Conservation (phyloP, 148 eudicot species). For the Amaranthus cruentus region DNA sequence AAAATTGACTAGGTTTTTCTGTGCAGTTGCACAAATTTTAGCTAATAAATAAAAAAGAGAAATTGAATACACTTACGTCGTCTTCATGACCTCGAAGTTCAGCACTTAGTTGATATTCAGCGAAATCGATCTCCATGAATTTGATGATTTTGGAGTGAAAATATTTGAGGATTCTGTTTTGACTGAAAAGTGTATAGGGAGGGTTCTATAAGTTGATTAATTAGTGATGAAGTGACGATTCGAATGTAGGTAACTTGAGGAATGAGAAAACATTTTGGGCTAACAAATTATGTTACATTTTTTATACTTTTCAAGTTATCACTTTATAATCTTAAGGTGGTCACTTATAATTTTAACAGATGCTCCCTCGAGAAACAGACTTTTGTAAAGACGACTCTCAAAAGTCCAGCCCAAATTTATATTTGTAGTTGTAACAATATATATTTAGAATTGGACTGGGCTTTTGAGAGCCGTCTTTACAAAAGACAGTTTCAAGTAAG, state of each 20-base stretch:
- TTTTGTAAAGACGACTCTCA: too few species aligned
- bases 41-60: not conserved
- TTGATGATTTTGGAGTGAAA: not conserved
- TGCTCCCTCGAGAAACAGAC: too few species aligned
- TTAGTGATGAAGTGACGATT: not conserved
- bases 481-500: too few species aligned
- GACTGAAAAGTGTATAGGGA: not conserved
- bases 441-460: too few species aligned
- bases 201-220: not conserved
- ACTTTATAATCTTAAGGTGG: too few species aligned
- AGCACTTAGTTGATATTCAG: slow-evolving; percentile 47
- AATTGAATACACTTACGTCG: slow-evolving; percentile 40
- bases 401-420: too few species aligned
- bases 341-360: too few species aligned
- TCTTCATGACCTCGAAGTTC: slow-evolving; percentile 77
- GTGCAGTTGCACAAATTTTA: not conserved
- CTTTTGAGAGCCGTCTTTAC: too few species aligned
- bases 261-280: slow-evolving; percentile 6
- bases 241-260: not conserved
- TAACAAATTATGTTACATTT: too few species aligned
- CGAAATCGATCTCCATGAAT: slow-evolving; percentile 63
- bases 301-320: too few species aligned
- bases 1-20: not conserved
- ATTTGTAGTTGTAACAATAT: too few species aligned
- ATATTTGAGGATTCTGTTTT: not conserved